These are phyloP conservation scores for Pestalotiopsis sp. DNA, from an alignment of 2,329 filamentous ascomycete genomes.

Conservation along the genomic window DNA sequence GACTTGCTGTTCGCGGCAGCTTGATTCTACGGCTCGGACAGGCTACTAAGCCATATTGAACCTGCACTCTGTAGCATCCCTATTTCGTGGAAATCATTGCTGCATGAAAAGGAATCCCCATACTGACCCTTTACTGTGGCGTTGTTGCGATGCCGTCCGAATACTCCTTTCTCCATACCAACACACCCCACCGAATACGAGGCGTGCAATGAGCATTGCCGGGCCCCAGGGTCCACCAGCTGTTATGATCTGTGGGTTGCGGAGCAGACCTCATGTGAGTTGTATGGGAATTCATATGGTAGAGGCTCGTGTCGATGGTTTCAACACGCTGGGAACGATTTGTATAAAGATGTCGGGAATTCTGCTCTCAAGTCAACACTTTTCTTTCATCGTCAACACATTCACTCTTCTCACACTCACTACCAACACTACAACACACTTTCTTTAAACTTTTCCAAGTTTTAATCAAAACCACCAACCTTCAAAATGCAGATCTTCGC, in stretches of 20 bases:
- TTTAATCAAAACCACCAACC: slow-evolving; percentile 9
- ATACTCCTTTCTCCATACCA: neutral
- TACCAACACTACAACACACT: neutral
- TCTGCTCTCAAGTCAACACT: neutral
- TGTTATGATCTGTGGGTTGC: neutral
- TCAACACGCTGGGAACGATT: neutral
- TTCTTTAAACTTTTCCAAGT: neutral
- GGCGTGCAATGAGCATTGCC: neutral
- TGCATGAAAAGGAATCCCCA: neutral
- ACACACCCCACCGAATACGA: neutral
- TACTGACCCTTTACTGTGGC: neutral
- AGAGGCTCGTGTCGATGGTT: neutral
- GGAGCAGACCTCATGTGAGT: neutral
- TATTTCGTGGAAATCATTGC: neutral
- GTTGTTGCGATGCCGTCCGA: neutral
- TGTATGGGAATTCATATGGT: neutral
- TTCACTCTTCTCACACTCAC: neutral
- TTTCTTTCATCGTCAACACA: neutral
- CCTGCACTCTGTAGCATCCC: neutral
- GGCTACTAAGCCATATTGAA: neutral
- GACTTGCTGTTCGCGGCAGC: neutral
- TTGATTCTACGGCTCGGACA: neutral
- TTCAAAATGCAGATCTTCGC: slow-evolving; percentile 30
- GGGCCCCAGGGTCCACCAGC: neutral
- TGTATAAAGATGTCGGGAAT: neutral